Percentiles rank a stretch among this genome's conserved stretches.
Conservation (phyloP, 768 basidiomycete genomes). For the Pisolithus orientalis region DNA sequence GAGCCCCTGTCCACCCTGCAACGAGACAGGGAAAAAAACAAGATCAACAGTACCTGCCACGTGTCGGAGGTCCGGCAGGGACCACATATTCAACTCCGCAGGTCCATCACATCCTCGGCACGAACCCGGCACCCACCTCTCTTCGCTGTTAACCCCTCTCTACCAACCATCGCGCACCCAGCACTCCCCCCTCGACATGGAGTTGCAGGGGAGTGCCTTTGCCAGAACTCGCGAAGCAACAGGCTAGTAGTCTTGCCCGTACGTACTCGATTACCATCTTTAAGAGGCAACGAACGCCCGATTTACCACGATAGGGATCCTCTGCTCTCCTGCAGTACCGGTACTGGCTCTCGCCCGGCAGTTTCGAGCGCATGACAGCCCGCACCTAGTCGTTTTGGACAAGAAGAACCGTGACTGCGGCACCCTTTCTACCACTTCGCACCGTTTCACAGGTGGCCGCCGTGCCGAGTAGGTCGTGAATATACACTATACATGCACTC, state of each 20-base stretch:
- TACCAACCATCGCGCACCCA: too few relatives aligned
- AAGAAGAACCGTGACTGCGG: not conserved
- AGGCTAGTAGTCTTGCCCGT: too few relatives aligned
- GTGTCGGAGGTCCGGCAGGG: conserved; percentile 24
- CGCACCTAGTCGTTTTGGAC: conserved; percentile 1
- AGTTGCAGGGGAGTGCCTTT: too few relatives aligned
- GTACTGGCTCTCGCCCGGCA: not conserved
- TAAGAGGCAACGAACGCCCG: not conserved
- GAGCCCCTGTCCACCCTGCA: conserved; percentile 29
- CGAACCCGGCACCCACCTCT: too few relatives aligned
- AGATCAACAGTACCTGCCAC: conserved; percentile 25
- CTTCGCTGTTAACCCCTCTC: too few relatives aligned
- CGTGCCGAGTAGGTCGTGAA: conserved; percentile 8
- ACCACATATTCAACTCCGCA: conserved; percentile 7
- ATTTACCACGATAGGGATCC: conserved; percentile 20
- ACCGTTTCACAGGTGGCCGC: not conserved
- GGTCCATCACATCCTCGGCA: not conserved
- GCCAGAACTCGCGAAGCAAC: too few relatives aligned
- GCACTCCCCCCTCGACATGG: too few relatives aligned
- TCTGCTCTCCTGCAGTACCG: conserved; percentile 9
- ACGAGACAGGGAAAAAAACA: conserved; percentile 28
- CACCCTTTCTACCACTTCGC: conserved; percentile 1
- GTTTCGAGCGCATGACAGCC: conserved; percentile 2
- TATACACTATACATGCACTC: conserved; percentile 1
- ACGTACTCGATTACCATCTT: not conserved